phyloP scores from a whole-genome alignment of 2,329 filamentous ascomycete species.

The Aureobasidium sp. region DNA sequence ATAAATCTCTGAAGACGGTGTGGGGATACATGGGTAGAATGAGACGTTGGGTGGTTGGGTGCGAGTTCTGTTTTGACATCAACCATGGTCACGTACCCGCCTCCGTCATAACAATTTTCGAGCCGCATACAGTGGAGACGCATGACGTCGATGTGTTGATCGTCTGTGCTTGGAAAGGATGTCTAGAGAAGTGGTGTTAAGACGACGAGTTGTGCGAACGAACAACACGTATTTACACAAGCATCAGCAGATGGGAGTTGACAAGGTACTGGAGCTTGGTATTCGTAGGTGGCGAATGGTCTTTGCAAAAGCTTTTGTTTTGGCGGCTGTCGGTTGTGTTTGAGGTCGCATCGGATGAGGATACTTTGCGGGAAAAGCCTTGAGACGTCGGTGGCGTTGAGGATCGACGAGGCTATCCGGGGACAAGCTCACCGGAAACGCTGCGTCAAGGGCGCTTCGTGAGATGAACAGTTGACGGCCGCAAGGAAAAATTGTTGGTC shows the following conservation, averaged over 20 bases:
- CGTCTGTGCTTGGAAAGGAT: neutral
- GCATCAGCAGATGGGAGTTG: neutral
- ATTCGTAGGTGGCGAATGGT: neutral
- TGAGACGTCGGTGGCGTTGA: neutral
- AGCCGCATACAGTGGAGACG: neutral
- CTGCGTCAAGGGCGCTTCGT: neutral
- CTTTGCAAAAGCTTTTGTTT: neutral
- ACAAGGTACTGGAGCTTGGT: constrained; percentile 1
- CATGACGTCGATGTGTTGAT: constrained; percentile 9
- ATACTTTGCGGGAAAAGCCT: neutral
- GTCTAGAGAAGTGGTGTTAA: neutral
- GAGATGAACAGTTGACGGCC: neutral
- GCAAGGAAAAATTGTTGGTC: constrained; percentile 10
- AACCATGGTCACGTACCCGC: neutral
- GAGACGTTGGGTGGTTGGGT: constrained; percentile 1
- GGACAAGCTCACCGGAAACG: neutral
- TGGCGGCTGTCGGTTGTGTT: neutral
- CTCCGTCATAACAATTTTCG: constrained; percentile 7
- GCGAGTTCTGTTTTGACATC: neutral
- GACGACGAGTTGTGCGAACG: neutral
- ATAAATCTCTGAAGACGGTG: neutral
- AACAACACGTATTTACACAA: neutral
- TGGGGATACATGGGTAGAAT: neutral
- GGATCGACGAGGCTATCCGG: neutral
- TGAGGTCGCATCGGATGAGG: neutral